Evolutionary conservation across 257 asterid genomes (phyloP), one percentile per base, ranked within the genome.

Genomic region (Rauvolfia tetraphylla): DNA sequence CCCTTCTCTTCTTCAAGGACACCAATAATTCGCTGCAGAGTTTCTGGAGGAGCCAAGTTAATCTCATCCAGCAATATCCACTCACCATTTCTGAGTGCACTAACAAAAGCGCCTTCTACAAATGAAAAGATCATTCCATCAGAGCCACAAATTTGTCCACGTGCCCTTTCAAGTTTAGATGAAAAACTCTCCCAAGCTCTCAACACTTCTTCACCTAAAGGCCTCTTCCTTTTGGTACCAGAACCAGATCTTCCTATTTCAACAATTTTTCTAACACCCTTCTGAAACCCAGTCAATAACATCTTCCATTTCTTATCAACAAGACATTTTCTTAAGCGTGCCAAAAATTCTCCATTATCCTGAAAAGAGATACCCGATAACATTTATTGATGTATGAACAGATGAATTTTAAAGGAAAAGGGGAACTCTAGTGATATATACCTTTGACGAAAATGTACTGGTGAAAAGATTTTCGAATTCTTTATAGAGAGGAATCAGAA

Each of bases 1-100:
- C 97, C 99, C 73, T 85, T 87, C 83, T 89, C 98, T 78, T 87
- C 89, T 79, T 92, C 99, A 81, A 95, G 97, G 69, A 92, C 98
- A 75, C 96, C 96, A 68, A 85, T 85, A 82, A 92, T 78, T 83
- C 98, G 88, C 91, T 95, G 98, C 87, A 95, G 85, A 80, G 91
- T 91, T 88, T 95, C 99, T 72, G 96, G 96, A 82, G 99, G 96
- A 81, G 98, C 99, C 92, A 95, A 90, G 87, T 95, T 95, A 76
- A 95, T 90, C 85, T 95, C 99, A 88, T 95, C 99, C 75, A 95
- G 90, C 84, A 95, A 82, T 89, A 95, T 86, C 99, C 99, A 95
- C 71, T 91, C 99, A 74, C 99, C 99, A 79, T 87, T 88, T 84
- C 69, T 91, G 48, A 95, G 84, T 76, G 99, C 98, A 20, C 86